These are phyloP conservation scores for Phlebopus sp. DNA, from an alignment of 1,284 basidiomycete genomes.

Conservation along the genomic window DNA sequence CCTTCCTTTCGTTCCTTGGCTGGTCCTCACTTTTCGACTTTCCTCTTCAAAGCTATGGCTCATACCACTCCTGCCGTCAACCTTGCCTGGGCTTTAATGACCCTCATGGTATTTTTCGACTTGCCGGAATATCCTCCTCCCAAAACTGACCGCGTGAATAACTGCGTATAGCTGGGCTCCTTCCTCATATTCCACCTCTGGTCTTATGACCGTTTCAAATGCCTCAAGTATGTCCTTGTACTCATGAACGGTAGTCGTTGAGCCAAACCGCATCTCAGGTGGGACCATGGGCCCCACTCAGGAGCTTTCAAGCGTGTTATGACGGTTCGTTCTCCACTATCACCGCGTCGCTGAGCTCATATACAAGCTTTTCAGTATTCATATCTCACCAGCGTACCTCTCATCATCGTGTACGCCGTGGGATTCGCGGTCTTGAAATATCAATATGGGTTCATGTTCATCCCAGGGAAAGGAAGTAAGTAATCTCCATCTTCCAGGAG, in stretches of 20 bases:
- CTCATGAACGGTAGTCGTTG: background rate
- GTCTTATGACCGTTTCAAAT: constrained; percentile 75
- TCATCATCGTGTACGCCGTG: constrained; percentile 54
- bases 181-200: constrained; percentile 73
- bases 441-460: constrained; percentile 51
- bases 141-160: background rate
- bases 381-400: constrained; percentile 62
- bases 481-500: constrained; percentile 2
- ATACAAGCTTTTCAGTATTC: constrained; percentile 51
- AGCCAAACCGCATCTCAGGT: constrained; percentile 39
- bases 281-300: constrained; percentile 60
- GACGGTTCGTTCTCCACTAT: constrained; percentile 51
- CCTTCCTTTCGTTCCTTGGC: background rate
- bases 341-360: background rate
- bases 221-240: constrained; percentile 49
- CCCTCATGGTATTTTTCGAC: constrained; percentile 41
- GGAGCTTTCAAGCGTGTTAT: constrained; percentile 77
- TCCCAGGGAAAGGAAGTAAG: constrained; percentile 52
- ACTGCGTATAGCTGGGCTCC: constrained; percentile 44
- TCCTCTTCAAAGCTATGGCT: constrained; percentile 44
- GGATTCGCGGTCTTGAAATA: constrained; percentile 73
- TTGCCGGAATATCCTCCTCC: background rate
- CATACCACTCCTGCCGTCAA: constrained; percentile 59
- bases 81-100: constrained; percentile 61
- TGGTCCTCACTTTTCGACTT: constrained; percentile 9